Percentiles rank a stretch among this genome's conserved stretches.
Evolutionary conservation across 2,329 filamentous ascomycete genomes (phyloP).

Genomic region (Graphiopsis chlorocephala): DNA sequence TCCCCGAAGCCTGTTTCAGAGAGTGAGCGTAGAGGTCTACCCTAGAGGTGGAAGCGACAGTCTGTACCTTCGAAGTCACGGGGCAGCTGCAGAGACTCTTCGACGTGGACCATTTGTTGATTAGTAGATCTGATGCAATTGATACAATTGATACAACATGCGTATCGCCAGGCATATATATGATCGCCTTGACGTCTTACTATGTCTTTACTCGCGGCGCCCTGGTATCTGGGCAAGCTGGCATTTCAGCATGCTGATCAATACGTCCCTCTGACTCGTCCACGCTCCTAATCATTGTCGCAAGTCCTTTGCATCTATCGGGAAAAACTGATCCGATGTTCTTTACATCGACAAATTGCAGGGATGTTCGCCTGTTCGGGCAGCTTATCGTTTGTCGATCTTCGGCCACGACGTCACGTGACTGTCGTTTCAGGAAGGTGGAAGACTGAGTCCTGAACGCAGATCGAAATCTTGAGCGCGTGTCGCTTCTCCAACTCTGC

Average conservation of each 20-base stretch:
- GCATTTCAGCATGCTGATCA: not conserved
- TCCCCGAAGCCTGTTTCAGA: conserved; percentile 23
- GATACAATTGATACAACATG: not conserved
- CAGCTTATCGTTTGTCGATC: not conserved
- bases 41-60: not conserved
- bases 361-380: not conserved
- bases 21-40: not conserved
- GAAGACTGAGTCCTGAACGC: not conserved
- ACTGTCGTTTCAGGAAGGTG: not conserved
- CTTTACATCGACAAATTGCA: not conserved
- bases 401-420: not conserved
- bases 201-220: not conserved
- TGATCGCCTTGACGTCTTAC: not conserved
- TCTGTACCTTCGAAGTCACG: conserved; percentile 38
- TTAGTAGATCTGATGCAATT: too few species aligned
- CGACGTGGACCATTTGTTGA: conserved; percentile 30
- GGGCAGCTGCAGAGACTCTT: conserved; percentile 37
- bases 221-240: not conserved
- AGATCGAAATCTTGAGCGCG: too few species aligned
- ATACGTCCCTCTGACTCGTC: not conserved
- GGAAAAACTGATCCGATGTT: not conserved
- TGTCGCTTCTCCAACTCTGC: not conserved
- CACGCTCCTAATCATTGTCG: not conserved
- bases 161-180: not conserved
- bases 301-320: not conserved